Base-by-base conservation (phyloP, 768 basidiomycete genomes). In the Serendipita sp. region DNA sequence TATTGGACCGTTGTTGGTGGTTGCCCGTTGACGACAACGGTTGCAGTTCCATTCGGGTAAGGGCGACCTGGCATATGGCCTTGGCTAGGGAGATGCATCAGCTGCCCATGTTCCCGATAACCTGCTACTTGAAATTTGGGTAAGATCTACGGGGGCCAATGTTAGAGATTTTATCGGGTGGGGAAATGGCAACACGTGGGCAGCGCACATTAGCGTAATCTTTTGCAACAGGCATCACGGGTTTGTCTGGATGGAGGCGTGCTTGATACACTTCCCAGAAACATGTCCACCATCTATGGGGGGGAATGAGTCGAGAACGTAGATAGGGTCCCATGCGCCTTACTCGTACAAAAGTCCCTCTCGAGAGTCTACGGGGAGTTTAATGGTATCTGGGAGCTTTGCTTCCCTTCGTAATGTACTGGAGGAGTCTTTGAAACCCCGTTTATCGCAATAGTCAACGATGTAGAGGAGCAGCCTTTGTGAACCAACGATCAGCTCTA, bases 281-380 rank as follows among this genome's bases (percentile, higher is more conserved):
- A 31, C 52, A 53, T 53, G 29, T 53, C 52, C 52, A 53, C 52
- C 52, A 53, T 27, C 52, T 53, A 53, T 15, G 16, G 23, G 2
- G 10, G 52, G 31, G 16, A 27, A 13, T 53, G 11, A 31, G 52
- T 11, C 27, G 52, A 11, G 52, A 31, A n/a, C 31, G 52, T 29
- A 11, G 52, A 13, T 11, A 53, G 16, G 11, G 52, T 29, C 16
- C 63, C 11, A 50, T 18, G 31, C 18, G n/a, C 71, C 73, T 68
- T 64, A 74, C 72, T 75, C 75, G 64, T 69, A 71, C 40, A 76
- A 65, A 33, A 75, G 65, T 1, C 75, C 72, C 60, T 74, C 73
- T 23, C 66, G 68, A 10, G 73, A 72, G 58, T 75, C 72, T 46
- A 76, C 71, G 3, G 75, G 74, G 6, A 70, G 70, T 36, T 69